Base-by-base conservation (phyloP, 139 green algal species). In the Closterium sp. region DNA sequence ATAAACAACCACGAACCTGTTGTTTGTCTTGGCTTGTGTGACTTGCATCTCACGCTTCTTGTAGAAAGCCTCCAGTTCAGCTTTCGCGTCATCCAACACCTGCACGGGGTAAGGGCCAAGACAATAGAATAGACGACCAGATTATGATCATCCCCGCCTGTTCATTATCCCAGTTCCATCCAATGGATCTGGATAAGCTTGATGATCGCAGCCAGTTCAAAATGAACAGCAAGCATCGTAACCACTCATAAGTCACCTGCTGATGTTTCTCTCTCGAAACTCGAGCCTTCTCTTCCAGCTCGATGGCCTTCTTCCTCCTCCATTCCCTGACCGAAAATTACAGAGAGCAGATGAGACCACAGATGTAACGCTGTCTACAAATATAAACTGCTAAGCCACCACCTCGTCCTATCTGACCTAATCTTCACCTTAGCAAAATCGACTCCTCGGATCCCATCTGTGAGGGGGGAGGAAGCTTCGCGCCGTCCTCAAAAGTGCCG, bases 391-490 rank as follows among this genome's bases (percentile, higher is more conserved):
- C 83, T 86, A 32, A n/a, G n/a, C n/a, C 4, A 85, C 3, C 81
- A 32, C 19, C 28, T 85, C 16, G 7, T 7, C 6, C 4, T 85
- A 86, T 32, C 83, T 34, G 83, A 86, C 30, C 83, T 76, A 76
- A 76, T 86, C 30, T 21, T 86, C 83, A 86, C 83, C 83, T 86
- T 32, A 86, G 83, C n/a, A 86, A 33, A 86, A 86, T 86, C 30
- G 83, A 86, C 83, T 86, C 83, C 83, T 86, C 83, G n/a, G 83
- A 33, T 9, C 30, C 83, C 83, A 86, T 86, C 83, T 86, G 83
- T 86, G 83, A 86, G 8, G 83, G 83, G 8, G 83, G 83, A 19
- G 83, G 83, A 32, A 86, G 30, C 30, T 33, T 86, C 30, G 83
- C 30, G 23, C 83, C 83, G 30, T 7, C 83, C 2, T 86, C 83